Base-by-base conservation (phyloP, 2,329 filamentous ascomycete genomes). In the Coniochaeta prunicola region DNA sequence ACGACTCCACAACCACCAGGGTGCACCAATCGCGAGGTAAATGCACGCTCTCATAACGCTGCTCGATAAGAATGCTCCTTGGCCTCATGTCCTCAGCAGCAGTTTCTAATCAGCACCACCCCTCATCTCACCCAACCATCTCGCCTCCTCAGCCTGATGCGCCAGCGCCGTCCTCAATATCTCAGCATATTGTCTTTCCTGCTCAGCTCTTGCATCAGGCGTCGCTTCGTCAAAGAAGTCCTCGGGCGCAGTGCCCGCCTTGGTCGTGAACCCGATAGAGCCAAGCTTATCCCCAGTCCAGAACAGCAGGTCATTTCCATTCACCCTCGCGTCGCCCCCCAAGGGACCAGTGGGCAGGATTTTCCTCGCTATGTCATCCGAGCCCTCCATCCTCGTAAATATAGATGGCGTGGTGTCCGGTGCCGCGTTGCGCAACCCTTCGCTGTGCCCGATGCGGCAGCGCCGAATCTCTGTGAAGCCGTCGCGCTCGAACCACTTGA, bases 401-500 rank as follows among this genome's bases (percentile, higher is more conserved):
- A 83, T 73, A 10, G 79, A 82, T 9, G 73, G 70, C 24, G 13
- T 3, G 6, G 2, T n/a, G 10, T 75, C 73, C 48, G 75, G 74
- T 28, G 73, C 69, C 54, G 71, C 67, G 60, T 83, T 30, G 17
- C 45, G 24, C 26, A 17, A 4, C 78, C 65, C 80, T 81, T 36
- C 53, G 53, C 21, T 9, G 60, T 83, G 77, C 1, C 84, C 82
- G 30, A 87, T 80, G 63, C 75, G 79, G 61, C 79, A 74, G 62
- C 75, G 72, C 56, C 83, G 76, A 45, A 82, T 80, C 64, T 86
- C 82, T 6, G 83, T 86, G 61, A 80, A 78, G 0, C 90, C 92
- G 67, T 97, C 91, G 36, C 92, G 81, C 72, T 97, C 93, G 50
- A 96, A 85, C 92, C 93, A 97, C 70, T 91, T 93, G 62, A 97